These are phyloP conservation scores for Colletotrichum neosansevieriae DNA, from an alignment of 2,329 filamentous ascomycete genomes.

Conservation along the genomic window DNA sequence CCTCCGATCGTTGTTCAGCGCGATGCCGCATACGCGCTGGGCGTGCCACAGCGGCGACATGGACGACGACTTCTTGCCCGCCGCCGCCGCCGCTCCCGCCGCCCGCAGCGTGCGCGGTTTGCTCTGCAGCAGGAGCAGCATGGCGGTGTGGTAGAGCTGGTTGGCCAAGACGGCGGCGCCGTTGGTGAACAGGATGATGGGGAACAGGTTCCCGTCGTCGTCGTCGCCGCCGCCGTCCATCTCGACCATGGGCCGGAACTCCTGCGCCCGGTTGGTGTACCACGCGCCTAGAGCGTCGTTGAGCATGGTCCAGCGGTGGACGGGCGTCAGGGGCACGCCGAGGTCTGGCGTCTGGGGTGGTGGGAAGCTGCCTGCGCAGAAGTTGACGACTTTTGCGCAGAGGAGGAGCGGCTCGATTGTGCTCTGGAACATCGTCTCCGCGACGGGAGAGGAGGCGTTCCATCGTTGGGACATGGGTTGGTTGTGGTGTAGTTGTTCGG, in stretches of 20 bases:
- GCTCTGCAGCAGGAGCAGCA: conserved; percentile 63
- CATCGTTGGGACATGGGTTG: conserved; percentile 22
- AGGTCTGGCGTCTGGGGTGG: neutral
- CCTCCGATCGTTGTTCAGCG: conserved; percentile 58
- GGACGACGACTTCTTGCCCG: conserved; percentile 22
- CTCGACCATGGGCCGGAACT: conserved; percentile 51
- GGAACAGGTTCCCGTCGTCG: conserved; percentile 49
- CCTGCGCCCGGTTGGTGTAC: conserved; percentile 48
- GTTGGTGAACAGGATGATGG: conserved; percentile 53
- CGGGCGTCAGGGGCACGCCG: conserved; percentile 33
- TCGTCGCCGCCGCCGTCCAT: conserved; percentile 49
- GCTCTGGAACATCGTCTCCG: conserved; percentile 40
- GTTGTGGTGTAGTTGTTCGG: conserved; percentile 41
- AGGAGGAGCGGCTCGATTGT: conserved; percentile 47
- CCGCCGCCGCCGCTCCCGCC: conserved; percentile 46
- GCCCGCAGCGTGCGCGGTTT: conserved; percentile 58
- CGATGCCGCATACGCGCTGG: conserved; percentile 61
- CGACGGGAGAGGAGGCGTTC: conserved; percentile 33
- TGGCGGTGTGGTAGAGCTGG: conserved; percentile 68
- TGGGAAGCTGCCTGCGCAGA: conserved; percentile 47
- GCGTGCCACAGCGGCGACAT: conserved; percentile 62
- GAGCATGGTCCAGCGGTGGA: conserved; percentile 48
- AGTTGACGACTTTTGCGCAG: conserved; percentile 51
- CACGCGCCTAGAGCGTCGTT: conserved; percentile 49
- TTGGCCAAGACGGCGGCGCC: conserved; percentile 61